Percentiles rank a stretch among this genome's conserved stretches.
phyloP scores from a whole-genome alignment of 2,329 filamentous ascomycete species.

The Verticillium longisporum region DNA sequence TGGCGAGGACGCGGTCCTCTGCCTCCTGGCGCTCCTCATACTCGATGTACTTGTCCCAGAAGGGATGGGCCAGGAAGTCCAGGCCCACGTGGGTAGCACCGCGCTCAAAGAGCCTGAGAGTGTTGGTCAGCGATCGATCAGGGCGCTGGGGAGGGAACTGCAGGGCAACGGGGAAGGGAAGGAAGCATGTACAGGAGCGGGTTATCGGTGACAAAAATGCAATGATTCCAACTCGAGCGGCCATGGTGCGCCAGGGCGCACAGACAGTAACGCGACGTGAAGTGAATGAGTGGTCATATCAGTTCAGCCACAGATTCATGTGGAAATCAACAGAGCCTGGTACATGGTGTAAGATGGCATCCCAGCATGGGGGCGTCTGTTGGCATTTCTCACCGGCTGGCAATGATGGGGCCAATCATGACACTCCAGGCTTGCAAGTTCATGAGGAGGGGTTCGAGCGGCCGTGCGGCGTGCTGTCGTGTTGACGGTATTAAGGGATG shows the following conservation, averaged over 20 bases:
- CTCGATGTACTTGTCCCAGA: constrained; percentile 99
- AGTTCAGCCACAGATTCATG: constrained; percentile 25
- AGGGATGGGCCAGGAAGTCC: constrained; percentile 89
- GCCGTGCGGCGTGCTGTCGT: constrained; percentile 34
- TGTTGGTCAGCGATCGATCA: constrained; percentile 19
- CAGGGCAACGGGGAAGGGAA: constrained; percentile 40
- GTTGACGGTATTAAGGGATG: constrained; percentile 45
- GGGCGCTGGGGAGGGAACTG: constrained; percentile 12
- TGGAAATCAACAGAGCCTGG: constrained; percentile 51
- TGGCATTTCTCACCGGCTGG: constrained; percentile 67
- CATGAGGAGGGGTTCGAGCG: constrained; percentile 16
- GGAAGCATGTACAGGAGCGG: constrained; percentile 24
- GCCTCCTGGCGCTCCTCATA: constrained; percentile 89
- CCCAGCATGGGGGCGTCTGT: constrained; percentile 48
- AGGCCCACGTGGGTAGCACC: constrained; percentile 78
- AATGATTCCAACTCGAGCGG: constrained; percentile 42
- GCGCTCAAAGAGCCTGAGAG: constrained; percentile 78
- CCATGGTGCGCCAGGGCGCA: constrained; percentile 22
- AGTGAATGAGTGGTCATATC: constrained; percentile 18
- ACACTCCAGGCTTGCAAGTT: constrained; percentile 26
- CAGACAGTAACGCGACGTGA: constrained; percentile 28
- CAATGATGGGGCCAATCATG: constrained; percentile 16
- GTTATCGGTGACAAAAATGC: constrained; percentile 44
- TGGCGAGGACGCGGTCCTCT: constrained; percentile 75
- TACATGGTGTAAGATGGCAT: constrained; percentile 59